Conservation (phyloP, 257 asterid genomes). For the Oldenlandia corymbosa region DNA sequence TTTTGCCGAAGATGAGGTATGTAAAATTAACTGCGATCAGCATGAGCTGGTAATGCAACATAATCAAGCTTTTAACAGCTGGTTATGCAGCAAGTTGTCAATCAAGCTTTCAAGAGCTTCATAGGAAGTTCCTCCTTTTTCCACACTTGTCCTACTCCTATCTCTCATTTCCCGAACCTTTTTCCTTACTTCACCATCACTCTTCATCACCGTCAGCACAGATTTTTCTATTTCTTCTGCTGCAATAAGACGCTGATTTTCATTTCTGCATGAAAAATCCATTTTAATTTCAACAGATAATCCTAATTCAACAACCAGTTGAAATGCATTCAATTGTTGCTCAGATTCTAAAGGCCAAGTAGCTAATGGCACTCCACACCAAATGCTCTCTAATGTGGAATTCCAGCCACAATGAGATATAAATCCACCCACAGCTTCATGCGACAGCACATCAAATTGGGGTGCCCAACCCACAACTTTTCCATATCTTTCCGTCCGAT, state of each 20-base stretch:
- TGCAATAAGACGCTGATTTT: constrained; percentile 13
- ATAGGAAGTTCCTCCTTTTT: constrained; percentile 47
- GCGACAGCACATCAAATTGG: constrained; percentile 37
- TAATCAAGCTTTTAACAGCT: too few species aligned
- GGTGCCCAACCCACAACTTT: constrained; percentile 60
- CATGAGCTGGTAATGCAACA: too few species aligned
- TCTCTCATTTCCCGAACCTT: constrained; percentile 35
- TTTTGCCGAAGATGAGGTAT: too few species aligned
- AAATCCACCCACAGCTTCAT: constrained; percentile 48
- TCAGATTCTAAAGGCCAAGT: constrained; percentile 59
- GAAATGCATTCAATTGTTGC: constrained; percentile 59
- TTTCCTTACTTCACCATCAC: constrained; percentile 26
- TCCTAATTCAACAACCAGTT: constrained; percentile 46
- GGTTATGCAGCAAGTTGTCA: too few species aligned
- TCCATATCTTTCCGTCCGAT: constrained; percentile 31
- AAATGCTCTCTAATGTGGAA: constrained; percentile 51
- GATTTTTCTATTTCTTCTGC: constrained; percentile 38
- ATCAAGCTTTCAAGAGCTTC: constrained; percentile 25
- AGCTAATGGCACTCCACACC: constrained; percentile 57
- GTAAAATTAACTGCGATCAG: too few species aligned
- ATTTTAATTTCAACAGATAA: constrained; percentile 38
- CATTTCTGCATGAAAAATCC: constrained; percentile 28
- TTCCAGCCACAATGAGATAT: constrained; percentile 78
- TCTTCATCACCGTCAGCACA: constrained; percentile 37
- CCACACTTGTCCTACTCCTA: constrained; percentile 29